Evolutionary conservation across 78 protist species (phyloP).

Genomic region (Pigoraptor vietnamica): DNA sequence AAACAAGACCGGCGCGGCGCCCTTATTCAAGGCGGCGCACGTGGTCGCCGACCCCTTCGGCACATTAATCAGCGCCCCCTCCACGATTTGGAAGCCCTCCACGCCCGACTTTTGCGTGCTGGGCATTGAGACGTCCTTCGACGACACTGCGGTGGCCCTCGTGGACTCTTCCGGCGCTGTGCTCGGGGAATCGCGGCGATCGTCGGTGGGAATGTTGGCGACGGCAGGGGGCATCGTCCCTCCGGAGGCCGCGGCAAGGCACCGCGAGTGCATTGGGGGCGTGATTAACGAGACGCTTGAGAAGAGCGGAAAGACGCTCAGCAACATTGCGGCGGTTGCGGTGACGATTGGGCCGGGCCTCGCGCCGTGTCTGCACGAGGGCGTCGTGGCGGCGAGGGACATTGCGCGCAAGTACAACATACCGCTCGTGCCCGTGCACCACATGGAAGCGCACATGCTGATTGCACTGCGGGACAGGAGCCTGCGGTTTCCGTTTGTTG

Average conservation of each 20-base stretch:
- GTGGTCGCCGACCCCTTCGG: not conserved
- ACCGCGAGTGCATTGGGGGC: not conserved
- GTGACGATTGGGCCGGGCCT: not conserved
- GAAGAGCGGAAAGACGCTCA: not conserved
- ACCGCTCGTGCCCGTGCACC: not conserved
- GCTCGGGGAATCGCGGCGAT: not conserved
- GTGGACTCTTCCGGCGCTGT: not conserved
- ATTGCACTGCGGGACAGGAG: not conserved
- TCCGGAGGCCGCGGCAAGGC: not conserved
- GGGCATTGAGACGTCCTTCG: not conserved
- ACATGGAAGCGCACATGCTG: not conserved
- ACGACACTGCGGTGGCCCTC: not conserved
- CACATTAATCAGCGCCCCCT: not conserved
- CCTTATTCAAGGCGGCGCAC: no score
- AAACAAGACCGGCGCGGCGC: not conserved
- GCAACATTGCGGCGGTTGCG: not conserved
- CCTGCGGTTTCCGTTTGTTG: not conserved
- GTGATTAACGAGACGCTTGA: not conserved
- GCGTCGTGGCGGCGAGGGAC: not conserved
- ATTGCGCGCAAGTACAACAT: not conserved
- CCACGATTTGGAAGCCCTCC: not conserved
- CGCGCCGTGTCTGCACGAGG: not conserved
- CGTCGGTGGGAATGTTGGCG: not conserved
- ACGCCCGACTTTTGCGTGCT: not conserved
- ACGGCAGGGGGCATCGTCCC: not conserved